These are phyloP conservation scores for Lophiostoma macrostomum DNA, from an alignment of 495 filamentous ascomycete genomes.

Conservation along the genomic window DNA sequence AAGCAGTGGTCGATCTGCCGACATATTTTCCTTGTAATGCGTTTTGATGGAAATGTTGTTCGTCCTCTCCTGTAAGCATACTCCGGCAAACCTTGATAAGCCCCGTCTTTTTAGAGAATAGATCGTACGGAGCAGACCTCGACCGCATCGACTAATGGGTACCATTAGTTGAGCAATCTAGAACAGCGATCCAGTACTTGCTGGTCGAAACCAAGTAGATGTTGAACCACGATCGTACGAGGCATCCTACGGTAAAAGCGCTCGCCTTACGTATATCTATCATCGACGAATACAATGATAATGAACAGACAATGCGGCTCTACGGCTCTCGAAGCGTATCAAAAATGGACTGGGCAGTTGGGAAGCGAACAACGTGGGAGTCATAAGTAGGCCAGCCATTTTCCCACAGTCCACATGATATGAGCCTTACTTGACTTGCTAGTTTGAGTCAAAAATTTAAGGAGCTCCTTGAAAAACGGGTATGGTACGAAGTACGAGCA, in stretches of 20 bases:
- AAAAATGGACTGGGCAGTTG: no score
- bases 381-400: no score
- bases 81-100: background rate
- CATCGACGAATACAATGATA: background rate
- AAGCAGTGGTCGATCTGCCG: slow-evolving; percentile 8
- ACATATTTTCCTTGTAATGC: slow-evolving; percentile 17
- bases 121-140: slow-evolving; percentile 7
- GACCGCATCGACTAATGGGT: background rate
- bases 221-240: background rate
- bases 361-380: no score
- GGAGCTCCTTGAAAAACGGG: no score
- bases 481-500: no score
- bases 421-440: no score
- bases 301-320: background rate
- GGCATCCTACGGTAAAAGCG: background rate
- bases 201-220: background rate
- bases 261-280: background rate
- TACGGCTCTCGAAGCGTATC: no score
- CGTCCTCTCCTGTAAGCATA: background rate
- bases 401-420: no score
- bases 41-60: slow-evolving; percentile 12
- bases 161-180: background rate
- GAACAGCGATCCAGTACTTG: background rate
- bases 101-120: background rate
- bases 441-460: no score